Evolutionary conservation across 192 early-diverging fungal species (phyloP), one percentile per base, ranked within the genome.

Genomic region (Mortierella alpina): DNA sequence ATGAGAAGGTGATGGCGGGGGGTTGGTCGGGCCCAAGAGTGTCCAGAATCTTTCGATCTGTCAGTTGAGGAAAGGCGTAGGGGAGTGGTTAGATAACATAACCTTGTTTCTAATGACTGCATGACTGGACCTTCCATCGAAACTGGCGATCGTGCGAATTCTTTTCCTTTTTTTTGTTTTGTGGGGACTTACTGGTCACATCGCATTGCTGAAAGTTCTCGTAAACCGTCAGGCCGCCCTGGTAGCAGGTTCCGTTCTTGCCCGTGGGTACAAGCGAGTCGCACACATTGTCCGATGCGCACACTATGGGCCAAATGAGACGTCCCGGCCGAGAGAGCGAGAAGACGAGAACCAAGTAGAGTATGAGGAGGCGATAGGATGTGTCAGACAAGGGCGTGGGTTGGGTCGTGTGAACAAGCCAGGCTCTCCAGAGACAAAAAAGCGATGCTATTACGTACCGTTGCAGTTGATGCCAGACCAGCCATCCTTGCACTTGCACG

Each of bases 381-480:
- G 61, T 45, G 45, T 49, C 13, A 44, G 40, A 60, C 59, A n/a
- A 54, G 20, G 31, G 31, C 31, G 31, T n/a, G n/a, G n/a, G n/a
- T n/a, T n/a, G n/a, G n/a, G n/a, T n/a, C n/a, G n/a, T 31, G 31
- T 31, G 31, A 31, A 31, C 31, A 31, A 31, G 31, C 31, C 31
- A 31, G 18, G 23, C 23, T 42, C 15, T 15, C 23, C 58, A 42
- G 12, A 15, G 14, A 59, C 58, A 31, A 59, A 58, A 40, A 20
- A 39, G 31, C 39, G 31, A 40, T 31, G 31, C 31, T 31, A 31
- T 59, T 14, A n/a, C 23, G 17, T 71, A 73, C 71, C 89, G 84
- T 98, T 98, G 87, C 96, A 98, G 75, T 98, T 98, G 76, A 95
- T 94, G 51, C 96, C 96, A 49, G 89, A 91, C 96, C 96, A 98